Evolutionary conservation across 1,284 basidiomycete genomes (phyloP).

Genomic region (Ganoderma boninense): DNA sequence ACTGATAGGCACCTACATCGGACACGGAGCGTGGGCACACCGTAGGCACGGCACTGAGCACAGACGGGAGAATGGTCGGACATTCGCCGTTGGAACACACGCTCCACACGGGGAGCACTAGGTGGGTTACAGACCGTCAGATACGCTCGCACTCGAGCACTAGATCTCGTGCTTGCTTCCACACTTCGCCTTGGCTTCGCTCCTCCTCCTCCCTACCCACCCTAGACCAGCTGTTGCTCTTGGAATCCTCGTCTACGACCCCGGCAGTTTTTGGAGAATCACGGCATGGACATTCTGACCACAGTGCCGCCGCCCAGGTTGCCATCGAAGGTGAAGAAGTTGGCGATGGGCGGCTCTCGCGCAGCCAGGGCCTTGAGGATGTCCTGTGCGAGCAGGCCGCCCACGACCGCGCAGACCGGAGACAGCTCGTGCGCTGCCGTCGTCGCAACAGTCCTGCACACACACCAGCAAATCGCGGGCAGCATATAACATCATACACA

Average conservation of each 20-base stretch:
- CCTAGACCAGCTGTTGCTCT: too few relatives aligned
- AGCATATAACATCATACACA: not conserved
- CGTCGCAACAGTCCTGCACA: constrained; percentile 61
- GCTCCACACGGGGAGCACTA: constrained; percentile 17
- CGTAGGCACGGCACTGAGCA: constrained; percentile 23
- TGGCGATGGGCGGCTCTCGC: constrained; percentile 91
- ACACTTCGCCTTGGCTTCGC: not conserved
- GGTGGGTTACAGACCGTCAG: not conserved
- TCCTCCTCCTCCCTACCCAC: too few relatives aligned
- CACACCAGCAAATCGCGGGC: too few relatives aligned
- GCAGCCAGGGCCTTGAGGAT: constrained; percentile 91
- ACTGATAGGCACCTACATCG: constrained; percentile 11
- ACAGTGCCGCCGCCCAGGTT: constrained; percentile 80
- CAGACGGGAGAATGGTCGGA: constrained; percentile 31
- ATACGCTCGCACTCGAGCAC: not conserved
- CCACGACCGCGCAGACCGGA: constrained; percentile 91
- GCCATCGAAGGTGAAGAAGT: constrained; percentile 92
- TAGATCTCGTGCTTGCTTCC: not conserved
- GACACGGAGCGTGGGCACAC: constrained; percentile 11
- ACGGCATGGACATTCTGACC: constrained; percentile 58
- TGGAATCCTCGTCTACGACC: not conserved
- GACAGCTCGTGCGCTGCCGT: constrained; percentile 89
- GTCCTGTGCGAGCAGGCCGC: constrained; percentile 95
- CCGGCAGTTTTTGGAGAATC: constrained; percentile 9
- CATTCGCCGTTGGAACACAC: constrained; percentile 32